phyloP scores from a whole-genome alignment of 192 early-diverging fungal genomes.

The Backusella tuberculispora region DNA sequence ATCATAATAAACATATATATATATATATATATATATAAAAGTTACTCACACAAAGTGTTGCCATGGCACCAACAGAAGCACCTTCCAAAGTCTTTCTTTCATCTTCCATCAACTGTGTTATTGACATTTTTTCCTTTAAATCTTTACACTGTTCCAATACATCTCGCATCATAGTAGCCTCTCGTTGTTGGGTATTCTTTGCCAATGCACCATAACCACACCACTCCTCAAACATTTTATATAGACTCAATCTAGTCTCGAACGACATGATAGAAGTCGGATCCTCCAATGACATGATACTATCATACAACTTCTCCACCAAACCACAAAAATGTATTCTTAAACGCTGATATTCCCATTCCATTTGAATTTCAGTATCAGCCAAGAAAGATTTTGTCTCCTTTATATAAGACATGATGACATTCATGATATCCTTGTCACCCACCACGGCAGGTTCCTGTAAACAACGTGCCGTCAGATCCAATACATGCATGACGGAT shows the following conservation, averaged over 20 bases:
- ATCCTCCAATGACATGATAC: conserved; percentile 55
- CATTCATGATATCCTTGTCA: conserved; percentile 64
- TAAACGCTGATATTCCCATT: conserved; percentile 89
- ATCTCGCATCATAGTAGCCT: conserved; percentile 67
- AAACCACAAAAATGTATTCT: conserved; percentile 90
- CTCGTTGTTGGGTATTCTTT: conserved; percentile 57
- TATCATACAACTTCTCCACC: conserved; percentile 83
- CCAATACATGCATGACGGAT: conserved; percentile 73
- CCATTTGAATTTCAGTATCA: conserved; percentile 74
- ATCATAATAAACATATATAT: background rate
- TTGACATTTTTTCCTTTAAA: conserved; percentile 60
- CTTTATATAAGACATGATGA: conserved; percentile 75
- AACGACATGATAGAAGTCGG: conserved; percentile 66
- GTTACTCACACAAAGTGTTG: conserved; percentile 70
- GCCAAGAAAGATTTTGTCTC: conserved; percentile 79
- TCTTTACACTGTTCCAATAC: conserved; percentile 74
- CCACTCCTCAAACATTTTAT: conserved; percentile 91
- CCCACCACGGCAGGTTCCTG: conserved; percentile 55
- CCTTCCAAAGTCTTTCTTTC: conserved; percentile 78
- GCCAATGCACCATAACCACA: conserved; percentile 79
- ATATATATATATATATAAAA: background rate
- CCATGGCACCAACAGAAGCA: conserved; percentile 88
- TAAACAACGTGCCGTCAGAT: conserved; percentile 70
- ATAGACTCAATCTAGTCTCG: conserved; percentile 76
- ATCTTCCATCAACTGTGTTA: conserved; percentile 71